Percentiles rank a stretch among this genome's conserved stretches.
Conservation (phyloP, 1,284 basidiomycete species). For the Ustilago nuda region DNA sequence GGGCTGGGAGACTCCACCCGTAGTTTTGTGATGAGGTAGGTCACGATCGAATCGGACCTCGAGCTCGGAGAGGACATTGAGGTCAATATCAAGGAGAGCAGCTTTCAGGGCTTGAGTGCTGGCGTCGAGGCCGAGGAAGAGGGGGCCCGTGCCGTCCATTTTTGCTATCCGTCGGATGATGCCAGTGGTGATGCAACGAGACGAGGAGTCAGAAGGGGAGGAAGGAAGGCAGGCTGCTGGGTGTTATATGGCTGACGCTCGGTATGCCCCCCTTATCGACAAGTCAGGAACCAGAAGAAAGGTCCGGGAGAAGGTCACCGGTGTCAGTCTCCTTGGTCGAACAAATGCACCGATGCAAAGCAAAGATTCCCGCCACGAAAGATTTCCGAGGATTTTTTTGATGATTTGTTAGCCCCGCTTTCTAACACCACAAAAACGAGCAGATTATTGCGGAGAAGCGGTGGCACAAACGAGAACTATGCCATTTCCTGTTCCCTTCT, state of each 20-base stretch:
- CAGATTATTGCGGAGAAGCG: not conserved
- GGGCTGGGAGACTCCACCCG: constrained; percentile 70
- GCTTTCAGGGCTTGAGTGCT: constrained; percentile 87
- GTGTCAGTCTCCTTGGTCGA: constrained; percentile 9
- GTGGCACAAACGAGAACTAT: not conserved
- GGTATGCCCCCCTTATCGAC: not conserved
- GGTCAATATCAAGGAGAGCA: constrained; percentile 75
- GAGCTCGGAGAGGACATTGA: constrained; percentile 77
- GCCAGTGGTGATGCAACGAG: not conserved
- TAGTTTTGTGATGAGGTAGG: constrained; percentile 79
- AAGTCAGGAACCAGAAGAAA: not conserved
- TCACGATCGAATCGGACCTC: constrained; percentile 85
- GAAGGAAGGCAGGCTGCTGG: too few species aligned
- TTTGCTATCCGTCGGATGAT: not conserved
- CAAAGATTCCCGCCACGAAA: not conserved
- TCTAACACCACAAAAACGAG: not conserved
- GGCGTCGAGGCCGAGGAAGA: constrained; percentile 87
- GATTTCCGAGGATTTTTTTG: not conserved
- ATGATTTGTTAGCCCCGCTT: constrained; percentile 6
- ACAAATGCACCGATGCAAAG: constrained; percentile 1
- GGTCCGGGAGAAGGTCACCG: constrained; percentile 25
- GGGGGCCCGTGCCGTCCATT: constrained; percentile 54
- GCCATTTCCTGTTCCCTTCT: not conserved
- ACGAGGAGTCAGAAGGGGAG: not conserved
- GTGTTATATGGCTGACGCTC: constrained; percentile 6